A percentile compares a stretch with the other conserved stretches of the same genome.
Conservation (phyloP, 1,139 yeast species). For the Sugiyamaella japonica region DNA sequence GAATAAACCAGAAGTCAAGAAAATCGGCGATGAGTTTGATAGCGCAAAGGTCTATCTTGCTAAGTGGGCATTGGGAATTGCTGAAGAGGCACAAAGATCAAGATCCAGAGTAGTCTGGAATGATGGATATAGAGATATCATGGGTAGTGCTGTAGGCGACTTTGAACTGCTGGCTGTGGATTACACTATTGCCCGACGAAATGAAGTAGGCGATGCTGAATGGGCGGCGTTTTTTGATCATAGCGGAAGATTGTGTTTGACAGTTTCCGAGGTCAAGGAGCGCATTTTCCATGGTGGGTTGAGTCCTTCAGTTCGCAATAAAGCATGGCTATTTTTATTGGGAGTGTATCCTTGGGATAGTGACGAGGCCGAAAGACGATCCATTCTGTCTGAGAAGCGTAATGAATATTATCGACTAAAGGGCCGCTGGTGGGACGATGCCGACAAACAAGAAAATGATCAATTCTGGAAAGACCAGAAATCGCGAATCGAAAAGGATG, state of each 20-base stretch:
- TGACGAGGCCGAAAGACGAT: constrained; percentile 63
- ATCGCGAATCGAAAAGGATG: constrained; percentile 88
- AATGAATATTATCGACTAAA: constrained; percentile 67
- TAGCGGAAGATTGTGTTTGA: constrained; percentile 68
- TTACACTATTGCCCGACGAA: constrained; percentile 63
- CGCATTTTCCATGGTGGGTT: constrained; percentile 90
- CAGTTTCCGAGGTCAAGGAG: constrained; percentile 74
- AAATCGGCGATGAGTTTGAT: constrained; percentile 86
- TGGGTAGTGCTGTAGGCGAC: constrained; percentile 64
- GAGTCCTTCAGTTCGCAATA: constrained; percentile 56
- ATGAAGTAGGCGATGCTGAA: constrained; percentile 65
- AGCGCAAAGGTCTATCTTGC: constrained; percentile 90
- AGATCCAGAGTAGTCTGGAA: constrained; percentile 51
- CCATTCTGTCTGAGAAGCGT: constrained; percentile 55
- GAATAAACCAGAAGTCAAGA: constrained; percentile 74
- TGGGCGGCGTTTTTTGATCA: constrained; percentile 85
- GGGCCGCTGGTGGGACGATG: constrained; percentile 65
- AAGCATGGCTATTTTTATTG: constrained; percentile 84
- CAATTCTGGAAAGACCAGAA: constrained; percentile 88
- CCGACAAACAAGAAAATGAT: constrained; percentile 56
- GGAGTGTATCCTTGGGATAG: constrained; percentile 92
- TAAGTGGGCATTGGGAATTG: constrained; percentile 95
- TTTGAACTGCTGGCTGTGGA: constrained; percentile 63
- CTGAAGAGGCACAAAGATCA: constrained; percentile 83
- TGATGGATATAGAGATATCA: constrained; percentile 46